Conservation (phyloP, 345 rosid species). For the Salix exigua region DNA sequence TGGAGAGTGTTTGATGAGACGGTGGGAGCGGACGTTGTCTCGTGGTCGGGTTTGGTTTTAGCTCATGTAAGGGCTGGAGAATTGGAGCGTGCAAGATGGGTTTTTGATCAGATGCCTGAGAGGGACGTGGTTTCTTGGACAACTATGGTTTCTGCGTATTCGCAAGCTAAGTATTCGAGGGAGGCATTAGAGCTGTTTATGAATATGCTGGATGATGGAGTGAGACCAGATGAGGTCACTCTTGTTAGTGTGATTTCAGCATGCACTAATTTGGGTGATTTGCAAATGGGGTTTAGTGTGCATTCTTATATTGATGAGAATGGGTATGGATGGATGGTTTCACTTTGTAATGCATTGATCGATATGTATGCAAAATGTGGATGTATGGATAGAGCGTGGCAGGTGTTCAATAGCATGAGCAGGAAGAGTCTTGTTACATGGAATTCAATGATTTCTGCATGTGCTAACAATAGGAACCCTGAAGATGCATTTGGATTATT, state of each 20-base stretch:
- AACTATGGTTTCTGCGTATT: slow-evolving; percentile 24
- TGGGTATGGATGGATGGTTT: slow-evolving; percentile 32
- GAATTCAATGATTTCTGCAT: slow-evolving; percentile 36
- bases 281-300: slow-evolving; percentile 18
- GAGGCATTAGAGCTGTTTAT: slow-evolving; percentile 23
- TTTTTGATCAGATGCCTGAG: slow-evolving; percentile 31
- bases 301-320: slow-evolving; percentile 27
- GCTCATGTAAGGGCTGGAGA: slow-evolving; percentile 21
- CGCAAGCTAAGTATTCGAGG: slow-evolving; percentile 13
- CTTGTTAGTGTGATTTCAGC: slow-evolving; percentile 27
- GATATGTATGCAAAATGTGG: slow-evolving; percentile 40
- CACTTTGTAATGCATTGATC: slow-evolving; percentile 35
- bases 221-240: slow-evolving; percentile 29
- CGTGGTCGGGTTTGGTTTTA: slow-evolving; percentile 30
- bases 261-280: slow-evolving; percentile 13
- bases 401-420: slow-evolving; percentile 26
- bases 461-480: slow-evolving; percentile 25
- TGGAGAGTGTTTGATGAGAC: slow-evolving; percentile 23
- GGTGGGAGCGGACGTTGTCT: slow-evolving; percentile 18
- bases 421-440: slow-evolving; percentile 34
- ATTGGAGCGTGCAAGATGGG: slow-evolving; percentile 21
- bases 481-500: slow-evolving; percentile 22
- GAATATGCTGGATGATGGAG: slow-evolving; percentile 12
- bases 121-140: slow-evolving; percentile 33
- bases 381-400: slow-evolving; percentile 24